phyloP scores from a whole-genome alignment of 257 asterid species.

The Solanum etuberosum region DNA sequence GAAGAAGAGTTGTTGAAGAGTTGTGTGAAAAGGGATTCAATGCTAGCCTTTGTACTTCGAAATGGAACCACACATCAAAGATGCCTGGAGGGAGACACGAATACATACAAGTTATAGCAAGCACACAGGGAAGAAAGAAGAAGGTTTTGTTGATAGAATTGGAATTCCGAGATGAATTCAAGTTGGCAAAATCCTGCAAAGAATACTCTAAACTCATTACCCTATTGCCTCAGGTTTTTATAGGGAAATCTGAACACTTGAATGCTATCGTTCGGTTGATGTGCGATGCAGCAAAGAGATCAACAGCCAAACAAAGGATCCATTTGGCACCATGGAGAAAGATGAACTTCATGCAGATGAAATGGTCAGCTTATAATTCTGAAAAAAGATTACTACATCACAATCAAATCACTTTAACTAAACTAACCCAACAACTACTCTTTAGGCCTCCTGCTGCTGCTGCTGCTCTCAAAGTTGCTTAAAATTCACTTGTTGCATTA shows the following conservation, averaged over 20 bases:
- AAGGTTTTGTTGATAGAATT: conserved; percentile 33
- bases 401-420: background rate
- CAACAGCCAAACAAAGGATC: conserved; percentile 25
- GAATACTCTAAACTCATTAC: conserved; percentile 26
- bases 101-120: conserved; percentile 39
- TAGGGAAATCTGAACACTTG: conserved; percentile 35
- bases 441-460: background rate
- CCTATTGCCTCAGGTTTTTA: conserved; percentile 29
- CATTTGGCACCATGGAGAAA: conserved; percentile 54
- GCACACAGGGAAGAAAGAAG: conserved; percentile 32
- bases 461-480: background rate
- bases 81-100: conserved; percentile 42
- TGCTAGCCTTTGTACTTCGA: conserved; percentile 35
- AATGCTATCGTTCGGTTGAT: conserved; percentile 28
- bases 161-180: conserved; percentile 40
- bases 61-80: conserved; percentile 32
- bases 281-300: conserved; percentile 50
- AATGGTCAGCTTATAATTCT: conserved; percentile 22
- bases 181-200: conserved; percentile 39
- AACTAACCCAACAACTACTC: background rate
- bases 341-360: conserved; percentile 39
- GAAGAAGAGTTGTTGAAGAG: conserved; percentile 21
- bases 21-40: conserved; percentile 29
- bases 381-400: background rate
- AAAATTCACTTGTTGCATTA: background rate